Evolutionary conservation across 2,329 filamentous ascomycete genomes (phyloP).

Genomic region (Penicillium sp.): DNA sequence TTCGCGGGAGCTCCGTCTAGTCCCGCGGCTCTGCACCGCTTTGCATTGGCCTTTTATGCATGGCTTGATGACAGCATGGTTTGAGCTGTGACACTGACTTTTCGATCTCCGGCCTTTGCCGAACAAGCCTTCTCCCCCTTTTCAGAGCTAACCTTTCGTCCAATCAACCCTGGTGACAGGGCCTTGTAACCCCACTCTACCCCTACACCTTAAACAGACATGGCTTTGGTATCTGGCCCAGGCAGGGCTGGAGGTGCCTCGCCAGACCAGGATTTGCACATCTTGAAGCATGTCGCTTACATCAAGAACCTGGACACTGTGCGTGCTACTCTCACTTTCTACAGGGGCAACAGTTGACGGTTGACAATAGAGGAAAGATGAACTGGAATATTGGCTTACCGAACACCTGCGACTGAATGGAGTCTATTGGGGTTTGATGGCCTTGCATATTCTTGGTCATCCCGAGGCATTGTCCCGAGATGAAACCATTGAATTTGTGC

Average conservation of each 20-base stretch:
- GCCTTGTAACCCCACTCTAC: background rate
- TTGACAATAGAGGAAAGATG: conserved; percentile 72
- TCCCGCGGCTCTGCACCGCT: conserved; percentile 15
- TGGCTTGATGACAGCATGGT: conserved; percentile 19
- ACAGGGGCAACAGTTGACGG: conserved; percentile 28
- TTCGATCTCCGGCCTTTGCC: background rate
- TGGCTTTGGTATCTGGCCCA: conserved; percentile 63
- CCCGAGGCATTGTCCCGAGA: conserved; percentile 79
- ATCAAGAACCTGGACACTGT: conserved; percentile 88
- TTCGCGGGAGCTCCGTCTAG: conserved; percentile 7
- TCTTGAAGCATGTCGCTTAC: conserved; percentile 79
- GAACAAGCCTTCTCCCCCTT: conserved; percentile 3
- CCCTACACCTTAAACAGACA: conserved; percentile 28
- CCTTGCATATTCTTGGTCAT: conserved; percentile 78
- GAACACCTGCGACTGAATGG: conserved; percentile 95
- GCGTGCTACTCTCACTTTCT: conserved; percentile 41
- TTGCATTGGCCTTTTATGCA: conserved; percentile 10
- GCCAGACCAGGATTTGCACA: conserved; percentile 53
- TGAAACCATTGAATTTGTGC: conserved; percentile 86
- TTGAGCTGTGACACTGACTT: conserved; percentile 1
- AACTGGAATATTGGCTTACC: conserved; percentile 96
- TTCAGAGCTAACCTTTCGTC: conserved; percentile 10
- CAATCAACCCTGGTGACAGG: conserved; percentile 9
- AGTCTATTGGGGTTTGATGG: conserved; percentile 92
- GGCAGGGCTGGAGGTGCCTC: conserved; percentile 52